Percentiles rank a stretch among this genome's conserved stretches.
phyloP scores from a whole-genome alignment of 257 asterid genomes.

The Scutellaria galericulata region DNA sequence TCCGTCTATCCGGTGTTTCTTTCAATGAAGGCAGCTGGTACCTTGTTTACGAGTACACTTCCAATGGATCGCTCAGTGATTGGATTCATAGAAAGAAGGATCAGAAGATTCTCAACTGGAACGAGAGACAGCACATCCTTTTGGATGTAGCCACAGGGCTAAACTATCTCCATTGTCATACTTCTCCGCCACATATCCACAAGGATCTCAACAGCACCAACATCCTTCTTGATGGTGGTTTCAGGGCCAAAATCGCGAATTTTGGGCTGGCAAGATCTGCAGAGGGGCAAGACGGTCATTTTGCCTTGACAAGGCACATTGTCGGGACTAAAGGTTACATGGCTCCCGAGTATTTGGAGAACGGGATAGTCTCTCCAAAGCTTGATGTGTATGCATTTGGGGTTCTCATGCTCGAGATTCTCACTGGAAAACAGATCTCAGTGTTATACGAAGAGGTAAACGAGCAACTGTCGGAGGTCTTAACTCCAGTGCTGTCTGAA shows the following conservation, averaged over 20 bases:
- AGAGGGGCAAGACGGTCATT: slow-evolving; percentile 67
- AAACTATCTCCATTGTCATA: slow-evolving; percentile 80
- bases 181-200: slow-evolving; percentile 82
- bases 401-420: slow-evolving; percentile 75
- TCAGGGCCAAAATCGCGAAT: slow-evolving; percentile 76
- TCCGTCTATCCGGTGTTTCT: slow-evolving; percentile 82
- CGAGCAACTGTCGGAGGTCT: slow-evolving; percentile 41
- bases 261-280: slow-evolving; percentile 77
- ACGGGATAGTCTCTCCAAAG: slow-evolving; percentile 77
- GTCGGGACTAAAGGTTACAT: slow-evolving; percentile 95
- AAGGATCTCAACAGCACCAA: slow-evolving; percentile 71
- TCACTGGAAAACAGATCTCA: slow-evolving; percentile 72
- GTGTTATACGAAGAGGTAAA: slow-evolving; percentile 39
- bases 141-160: slow-evolving; percentile 80
- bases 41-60: slow-evolving; percentile 83
- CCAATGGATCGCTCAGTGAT: slow-evolving; percentile 65
- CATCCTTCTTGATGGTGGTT: slow-evolving; percentile 66
- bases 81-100: slow-evolving; percentile 47
- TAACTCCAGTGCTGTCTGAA: slow-evolving; percentile 41
- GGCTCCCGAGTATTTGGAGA: slow-evolving; percentile 97
- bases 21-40: slow-evolving; percentile 80
- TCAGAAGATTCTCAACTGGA: slow-evolving; percentile 54
- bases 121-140: slow-evolving; percentile 66
- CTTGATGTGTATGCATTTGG: slow-evolving; percentile 92
- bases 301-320: slow-evolving; percentile 85